Evolutionary conservation across 805 yeast genomes (phyloP).

Genomic region (Teunomyces tritomae): DNA sequence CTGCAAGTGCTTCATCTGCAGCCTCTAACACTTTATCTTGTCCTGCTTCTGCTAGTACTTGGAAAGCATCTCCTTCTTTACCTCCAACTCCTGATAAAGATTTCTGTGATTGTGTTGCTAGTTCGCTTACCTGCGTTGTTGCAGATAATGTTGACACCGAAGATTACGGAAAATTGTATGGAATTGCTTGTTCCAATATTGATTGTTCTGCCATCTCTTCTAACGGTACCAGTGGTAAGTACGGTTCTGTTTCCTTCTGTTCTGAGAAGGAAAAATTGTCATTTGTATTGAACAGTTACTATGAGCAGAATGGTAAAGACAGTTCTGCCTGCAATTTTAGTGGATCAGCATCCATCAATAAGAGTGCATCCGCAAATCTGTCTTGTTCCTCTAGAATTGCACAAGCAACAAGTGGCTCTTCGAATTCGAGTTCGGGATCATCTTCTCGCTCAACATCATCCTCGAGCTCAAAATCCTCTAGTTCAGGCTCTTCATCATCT

Average conservation of each 20-base stretch:
- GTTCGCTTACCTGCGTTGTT: constrained; percentile 60
- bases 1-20: constrained; percentile 35
- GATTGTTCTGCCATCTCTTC: constrained; percentile 62
- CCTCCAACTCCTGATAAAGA: constrained; percentile 77
- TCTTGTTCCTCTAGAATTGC: constrained; percentile 29
- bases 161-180: constrained; percentile 60
- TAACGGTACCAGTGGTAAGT: constrained; percentile 62
- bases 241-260: constrained; percentile 77
- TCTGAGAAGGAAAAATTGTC: constrained; percentile 61
- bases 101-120: constrained; percentile 62
- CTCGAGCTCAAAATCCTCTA: constrained; percentile 7
- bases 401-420: constrained; percentile 14
- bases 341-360: constrained; percentile 58
- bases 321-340: constrained; percentile 62
- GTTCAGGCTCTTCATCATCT: constrained; percentile 20
- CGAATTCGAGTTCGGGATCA: constrained; percentile 27
- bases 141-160: constrained; percentile 48
- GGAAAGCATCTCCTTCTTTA: constrained; percentile 65
- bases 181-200: constrained; percentile 53
- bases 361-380: constrained; percentile 25
- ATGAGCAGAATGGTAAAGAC: constrained; percentile 38
- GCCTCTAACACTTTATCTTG: constrained; percentile 49
- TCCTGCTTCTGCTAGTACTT: constrained; percentile 53
- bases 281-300: constrained; percentile 50
- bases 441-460: constrained; percentile 21